Conservation (phyloP, 2,329 filamentous ascomycete species). For the Fusarium sp. region DNA sequence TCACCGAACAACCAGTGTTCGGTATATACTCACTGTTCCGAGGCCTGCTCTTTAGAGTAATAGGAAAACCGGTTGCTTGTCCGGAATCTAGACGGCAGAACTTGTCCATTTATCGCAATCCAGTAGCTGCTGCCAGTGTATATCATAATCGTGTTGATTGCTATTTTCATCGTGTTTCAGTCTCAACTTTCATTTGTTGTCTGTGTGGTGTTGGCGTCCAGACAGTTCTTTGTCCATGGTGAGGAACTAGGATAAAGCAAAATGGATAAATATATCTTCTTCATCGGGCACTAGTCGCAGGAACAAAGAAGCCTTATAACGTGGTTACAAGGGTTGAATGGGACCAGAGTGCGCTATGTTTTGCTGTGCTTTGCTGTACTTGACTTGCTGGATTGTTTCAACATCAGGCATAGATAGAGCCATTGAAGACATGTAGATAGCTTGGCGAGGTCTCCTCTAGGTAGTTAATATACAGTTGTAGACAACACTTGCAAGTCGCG, state of each 20-base stretch:
- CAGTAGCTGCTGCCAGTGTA: background rate
- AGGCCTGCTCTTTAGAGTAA: slow-evolving; percentile 24
- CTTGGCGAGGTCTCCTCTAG: background rate
- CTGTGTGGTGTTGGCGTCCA: slow-evolving; percentile 2
- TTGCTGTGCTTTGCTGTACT: slow-evolving; percentile 3
- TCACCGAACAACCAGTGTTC: slow-evolving; percentile 24
- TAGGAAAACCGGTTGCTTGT: slow-evolving; percentile 7
- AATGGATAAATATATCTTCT: background rate
- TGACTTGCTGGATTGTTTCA: background rate
- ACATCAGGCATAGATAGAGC: background rate
- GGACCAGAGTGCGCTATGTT: background rate
- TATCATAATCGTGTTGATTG: background rate
- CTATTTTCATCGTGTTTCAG: slow-evolving; percentile 35
- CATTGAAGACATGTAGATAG: background rate
- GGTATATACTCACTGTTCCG: background rate
- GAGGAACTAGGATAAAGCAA: background rate
- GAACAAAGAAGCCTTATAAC: background rate
- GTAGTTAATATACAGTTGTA: background rate
- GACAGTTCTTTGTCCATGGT: slow-evolving; percentile 29
- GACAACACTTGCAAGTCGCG: background rate
- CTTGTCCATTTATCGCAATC: background rate
- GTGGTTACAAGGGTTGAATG: background rate
- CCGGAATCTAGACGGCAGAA: background rate
- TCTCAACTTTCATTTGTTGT: slow-evolving; percentile 11
- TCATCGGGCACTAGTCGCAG: slow-evolving; percentile 3